Percentiles rank a stretch among this genome's conserved stretches.
Evolutionary conservation across 192 early-diverging fungal genomes (phyloP).

Genomic region (Rhizoclosmatium sp.): DNA sequence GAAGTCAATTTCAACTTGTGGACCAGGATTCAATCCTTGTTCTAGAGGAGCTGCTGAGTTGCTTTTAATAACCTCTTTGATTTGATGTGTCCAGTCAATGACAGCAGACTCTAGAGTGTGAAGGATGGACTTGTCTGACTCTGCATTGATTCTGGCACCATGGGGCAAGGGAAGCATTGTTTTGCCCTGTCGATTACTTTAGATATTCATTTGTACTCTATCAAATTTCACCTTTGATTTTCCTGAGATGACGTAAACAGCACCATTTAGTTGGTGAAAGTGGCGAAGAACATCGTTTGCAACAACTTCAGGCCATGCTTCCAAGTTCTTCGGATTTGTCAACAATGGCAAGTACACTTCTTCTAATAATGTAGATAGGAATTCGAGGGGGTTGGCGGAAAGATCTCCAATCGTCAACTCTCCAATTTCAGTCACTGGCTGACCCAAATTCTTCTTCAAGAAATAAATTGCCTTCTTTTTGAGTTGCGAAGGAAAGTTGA

Average conservation of each 20-base stretch:
- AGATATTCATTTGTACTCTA: neutral
- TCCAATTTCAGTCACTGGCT: slow-evolving; percentile 57
- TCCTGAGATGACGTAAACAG: slow-evolving; percentile 71
- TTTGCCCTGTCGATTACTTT: slow-evolving; percentile 57
- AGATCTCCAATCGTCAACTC: slow-evolving; percentile 69
- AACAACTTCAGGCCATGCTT: slow-evolving; percentile 74
- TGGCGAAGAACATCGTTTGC: slow-evolving; percentile 71
- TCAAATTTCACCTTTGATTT: slow-evolving; percentile 60
- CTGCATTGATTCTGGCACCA: slow-evolving; percentile 57
- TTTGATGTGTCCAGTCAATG: slow-evolving; percentile 76
- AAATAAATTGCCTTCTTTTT: slow-evolving; percentile 71
- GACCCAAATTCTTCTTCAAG: slow-evolving; percentile 58
- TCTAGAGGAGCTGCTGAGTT: slow-evolving; percentile 67
- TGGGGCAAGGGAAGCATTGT: slow-evolving; percentile 73
- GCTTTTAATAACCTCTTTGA: slow-evolving; percentile 70
- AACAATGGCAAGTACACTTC: slow-evolving; percentile 71
- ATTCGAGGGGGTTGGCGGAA: slow-evolving; percentile 66
- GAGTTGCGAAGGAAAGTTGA: slow-evolving; percentile 59
- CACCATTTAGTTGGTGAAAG: slow-evolving; percentile 70
- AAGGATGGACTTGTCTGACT: slow-evolving; percentile 59
- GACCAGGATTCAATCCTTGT: slow-evolving; percentile 69
- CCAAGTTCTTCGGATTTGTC: slow-evolving; percentile 69
- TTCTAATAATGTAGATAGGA: slow-evolving; percentile 61
- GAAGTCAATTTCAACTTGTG: slow-evolving; percentile 72
- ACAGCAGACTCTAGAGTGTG: slow-evolving; percentile 72